Evolutionary conservation across 2,329 filamentous ascomycete genomes (phyloP).

Genomic region (Ophiostoma fasciatum): DNA sequence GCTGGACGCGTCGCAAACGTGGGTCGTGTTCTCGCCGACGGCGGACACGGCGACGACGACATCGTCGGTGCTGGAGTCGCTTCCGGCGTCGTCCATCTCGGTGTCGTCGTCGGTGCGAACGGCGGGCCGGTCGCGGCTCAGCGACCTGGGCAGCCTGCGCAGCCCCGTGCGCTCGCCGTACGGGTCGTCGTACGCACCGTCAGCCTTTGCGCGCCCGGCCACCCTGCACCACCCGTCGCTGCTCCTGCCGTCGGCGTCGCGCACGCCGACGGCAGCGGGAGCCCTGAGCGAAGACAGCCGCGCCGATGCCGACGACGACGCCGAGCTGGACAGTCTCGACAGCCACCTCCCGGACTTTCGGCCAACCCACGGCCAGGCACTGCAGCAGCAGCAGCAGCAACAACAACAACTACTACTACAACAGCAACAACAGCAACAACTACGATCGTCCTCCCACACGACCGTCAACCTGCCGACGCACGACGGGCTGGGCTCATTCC

Average conservation of each 20-base stretch:
- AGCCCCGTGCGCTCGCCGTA: constrained; percentile 47
- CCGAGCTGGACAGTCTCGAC: constrained; percentile 83
- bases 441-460: no score
- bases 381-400: constrained; percentile 13
- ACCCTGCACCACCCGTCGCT: constrained; percentile 15
- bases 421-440: constrained; percentile 1
- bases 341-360: constrained; percentile 83
- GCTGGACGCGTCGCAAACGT: constrained; percentile 67
- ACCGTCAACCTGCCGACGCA: constrained; percentile 58
- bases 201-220: constrained; percentile 13
- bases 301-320: constrained; percentile 43
- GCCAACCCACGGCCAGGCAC: constrained; percentile 21
- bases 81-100: constrained; percentile 49
- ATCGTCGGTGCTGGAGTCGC: constrained; percentile 49
- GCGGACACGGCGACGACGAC: constrained; percentile 45
- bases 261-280: no score
- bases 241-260: no score
- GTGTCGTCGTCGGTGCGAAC: constrained; percentile 43
- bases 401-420: constrained; percentile 12
- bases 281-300: constrained; percentile 23
- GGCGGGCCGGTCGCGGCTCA: constrained; percentile 56
- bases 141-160: constrained; percentile 67
- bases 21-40: constrained; percentile 82
- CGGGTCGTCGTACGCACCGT: constrained; percentile 5
- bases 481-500: constrained; percentile 82